Evolutionary conservation across 1,284 basidiomycete genomes (phyloP), one percentile per base, ranked within the genome.

Genomic region (Sphagnurus paluster): DNA sequence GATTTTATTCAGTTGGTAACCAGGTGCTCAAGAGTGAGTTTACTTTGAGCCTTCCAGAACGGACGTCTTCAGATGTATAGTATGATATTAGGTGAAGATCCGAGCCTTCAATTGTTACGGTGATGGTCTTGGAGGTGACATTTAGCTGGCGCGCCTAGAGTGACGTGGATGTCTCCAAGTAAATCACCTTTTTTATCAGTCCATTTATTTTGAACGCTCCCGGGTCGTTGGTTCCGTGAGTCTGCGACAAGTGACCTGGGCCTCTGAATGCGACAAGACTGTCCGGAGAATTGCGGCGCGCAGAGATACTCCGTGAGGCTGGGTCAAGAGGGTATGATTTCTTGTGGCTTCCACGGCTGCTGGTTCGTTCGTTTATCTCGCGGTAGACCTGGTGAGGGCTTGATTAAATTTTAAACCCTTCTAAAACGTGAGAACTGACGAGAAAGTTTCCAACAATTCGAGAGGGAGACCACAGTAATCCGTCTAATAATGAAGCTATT

Each of bases 71-170:
- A 25, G 83, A 79, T 10, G 79, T 85, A 65, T 88, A 90, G 68
- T 91, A 90, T 8, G 85, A 87, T 51, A 91, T 82, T 50, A 90
- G 76, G 60, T 91, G 88, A 40, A 88, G 79, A 63, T 88, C 86
- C 14, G 83, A 83, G 14, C 80, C 82, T 46, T 87, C 82, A 35
- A 87, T 79, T 43, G 80, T 83, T 43, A 90, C 82, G 7, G 86
- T 88, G 54, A 89, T 88, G n/a, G 87, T 89, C 84, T 90, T 40
- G 34, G n/a, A 45, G 32, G 30, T 36, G 16, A 14, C 7, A 26
- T 53, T 30, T 41, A 44, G 20, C 25, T 19, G 13, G 29, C 14
- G 48, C 35, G 36, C 37, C 28, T 24, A 39, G 24, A 32, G 10
- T 26, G 21, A 34, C n/a, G 20, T 10, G 21, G 41, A 29, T 20